Evolutionary conservation across 208 protist genomes (phyloP).

Genomic region (Acanthamoeba sp.): DNA sequence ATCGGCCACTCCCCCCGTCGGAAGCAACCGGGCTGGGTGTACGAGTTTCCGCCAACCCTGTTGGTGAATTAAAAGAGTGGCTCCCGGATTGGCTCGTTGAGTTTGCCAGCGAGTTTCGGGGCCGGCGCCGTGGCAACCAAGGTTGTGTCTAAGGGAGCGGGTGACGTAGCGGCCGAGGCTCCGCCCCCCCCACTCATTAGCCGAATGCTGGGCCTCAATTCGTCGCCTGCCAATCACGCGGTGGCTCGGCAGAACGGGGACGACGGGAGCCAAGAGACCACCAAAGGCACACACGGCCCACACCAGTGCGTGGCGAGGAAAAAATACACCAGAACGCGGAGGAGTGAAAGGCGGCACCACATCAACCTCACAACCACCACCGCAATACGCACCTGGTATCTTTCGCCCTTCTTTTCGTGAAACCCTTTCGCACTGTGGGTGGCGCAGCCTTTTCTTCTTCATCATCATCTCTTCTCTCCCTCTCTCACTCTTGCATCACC

Average conservation of each 20-base stretch:
- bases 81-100: too few relatives aligned
- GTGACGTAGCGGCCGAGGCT: background rate
- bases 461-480: background rate
- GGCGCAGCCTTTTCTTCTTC: background rate
- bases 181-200: background rate
- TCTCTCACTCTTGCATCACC: background rate
- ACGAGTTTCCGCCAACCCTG: too few relatives aligned
- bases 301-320: background rate
- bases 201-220: background rate
- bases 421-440: background rate
- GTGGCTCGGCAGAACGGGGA: background rate
- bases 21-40: too few relatives aligned
- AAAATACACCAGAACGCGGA: background rate
- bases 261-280: background rate
- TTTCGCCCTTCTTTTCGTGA: background rate
- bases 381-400: background rate
- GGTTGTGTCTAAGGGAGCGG: background rate
- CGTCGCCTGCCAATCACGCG: constrained; percentile 3
- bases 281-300: background rate
- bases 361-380: background rate
- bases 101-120: background rate
- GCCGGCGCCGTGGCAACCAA: background rate
- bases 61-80: too few relatives aligned
- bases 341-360: background rate
- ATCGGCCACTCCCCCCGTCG: too few relatives aligned